Evolutionary conservation across 805 yeast genomes (phyloP).

Genomic region (Pichia exigua): DNA sequence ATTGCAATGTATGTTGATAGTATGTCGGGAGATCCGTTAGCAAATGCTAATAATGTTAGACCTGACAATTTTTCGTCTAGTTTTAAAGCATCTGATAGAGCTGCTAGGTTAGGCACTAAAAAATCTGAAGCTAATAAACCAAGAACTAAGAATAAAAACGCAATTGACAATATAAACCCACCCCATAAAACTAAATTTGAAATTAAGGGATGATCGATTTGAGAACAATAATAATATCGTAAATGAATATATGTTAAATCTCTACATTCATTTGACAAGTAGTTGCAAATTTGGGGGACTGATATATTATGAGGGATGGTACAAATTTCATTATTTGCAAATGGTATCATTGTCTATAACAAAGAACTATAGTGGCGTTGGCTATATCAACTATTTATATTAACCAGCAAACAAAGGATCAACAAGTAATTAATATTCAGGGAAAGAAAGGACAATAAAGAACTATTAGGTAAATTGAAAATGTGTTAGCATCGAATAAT

Average conservation of each 20-base stretch:
- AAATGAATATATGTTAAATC: constrained; percentile 15
- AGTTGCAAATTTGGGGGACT: constrained; percentile 14
- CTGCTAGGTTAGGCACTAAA: constrained; percentile 69
- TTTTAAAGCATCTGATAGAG: constrained; percentile 52
- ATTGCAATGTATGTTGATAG: constrained; percentile 79
- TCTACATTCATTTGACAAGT: constrained; percentile 17
- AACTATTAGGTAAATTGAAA: too few species aligned
- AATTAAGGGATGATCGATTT: constrained; percentile 1
- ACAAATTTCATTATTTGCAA: neutral
- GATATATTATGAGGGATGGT: constrained; percentile 10
- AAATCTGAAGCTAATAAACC: constrained; percentile 80
- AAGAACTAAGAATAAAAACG: constrained; percentile 48
- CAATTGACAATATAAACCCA: constrained; percentile 11
- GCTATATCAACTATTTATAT: neutral
- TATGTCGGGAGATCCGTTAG: constrained; percentile 90
- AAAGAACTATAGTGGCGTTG: neutral
- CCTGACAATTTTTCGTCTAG: constrained; percentile 79
- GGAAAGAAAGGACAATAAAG: too few species aligned
- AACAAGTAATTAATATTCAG: neutral
- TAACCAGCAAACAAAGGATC: neutral
- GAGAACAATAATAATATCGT: constrained; percentile 21
- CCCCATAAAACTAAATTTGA: constrained; percentile 8
- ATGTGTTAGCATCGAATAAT: too few species aligned
- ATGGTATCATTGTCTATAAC: neutral
- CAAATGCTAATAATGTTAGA: constrained; percentile 78